These are phyloP conservation scores for Cystobasidium ongulense DNA, from an alignment of 768 basidiomycete species.

Conservation along the genomic window DNA sequence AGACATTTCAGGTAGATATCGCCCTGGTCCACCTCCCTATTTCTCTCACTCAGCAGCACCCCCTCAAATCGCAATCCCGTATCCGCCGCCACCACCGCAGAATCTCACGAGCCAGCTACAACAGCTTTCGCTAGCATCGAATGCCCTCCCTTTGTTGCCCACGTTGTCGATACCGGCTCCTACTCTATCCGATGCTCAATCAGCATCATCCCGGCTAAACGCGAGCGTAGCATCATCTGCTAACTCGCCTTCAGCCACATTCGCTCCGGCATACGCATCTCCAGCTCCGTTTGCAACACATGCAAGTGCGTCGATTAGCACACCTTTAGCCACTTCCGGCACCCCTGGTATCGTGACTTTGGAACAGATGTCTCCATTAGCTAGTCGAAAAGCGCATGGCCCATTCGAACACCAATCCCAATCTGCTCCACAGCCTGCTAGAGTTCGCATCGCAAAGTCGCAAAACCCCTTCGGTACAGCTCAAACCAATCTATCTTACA, in stretches of 20 bases:
- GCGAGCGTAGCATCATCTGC: background rate
- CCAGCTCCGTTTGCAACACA: background rate
- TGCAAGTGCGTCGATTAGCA: background rate
- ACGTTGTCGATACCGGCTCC: background rate
- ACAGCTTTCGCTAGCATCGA: background rate
- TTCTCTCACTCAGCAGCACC: background rate
- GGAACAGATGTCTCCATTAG: background rate
- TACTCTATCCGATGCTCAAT: background rate
- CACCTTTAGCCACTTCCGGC: background rate
- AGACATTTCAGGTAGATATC: background rate
- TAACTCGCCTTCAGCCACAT: background rate
- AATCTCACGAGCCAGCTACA: background rate
- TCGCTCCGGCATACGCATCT: background rate
- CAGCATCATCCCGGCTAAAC: background rate
- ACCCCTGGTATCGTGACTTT: background rate
- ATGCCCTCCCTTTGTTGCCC: background rate
- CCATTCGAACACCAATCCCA: background rate
- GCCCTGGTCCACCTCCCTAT: background rate
- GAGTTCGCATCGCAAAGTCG: background rate
- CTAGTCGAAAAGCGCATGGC: background rate
- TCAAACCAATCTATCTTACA: background rate
- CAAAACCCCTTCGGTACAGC: slow-evolving; percentile 14
- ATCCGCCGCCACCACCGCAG: slow-evolving; percentile 9
- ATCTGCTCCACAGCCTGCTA: background rate
- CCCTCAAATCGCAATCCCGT: background rate